A percentile compares a stretch with the other conserved stretches of the same genome.
Conservation (phyloP, 495 filamentous ascomycete genomes). For the Friedmanniomyces simplex region DNA sequence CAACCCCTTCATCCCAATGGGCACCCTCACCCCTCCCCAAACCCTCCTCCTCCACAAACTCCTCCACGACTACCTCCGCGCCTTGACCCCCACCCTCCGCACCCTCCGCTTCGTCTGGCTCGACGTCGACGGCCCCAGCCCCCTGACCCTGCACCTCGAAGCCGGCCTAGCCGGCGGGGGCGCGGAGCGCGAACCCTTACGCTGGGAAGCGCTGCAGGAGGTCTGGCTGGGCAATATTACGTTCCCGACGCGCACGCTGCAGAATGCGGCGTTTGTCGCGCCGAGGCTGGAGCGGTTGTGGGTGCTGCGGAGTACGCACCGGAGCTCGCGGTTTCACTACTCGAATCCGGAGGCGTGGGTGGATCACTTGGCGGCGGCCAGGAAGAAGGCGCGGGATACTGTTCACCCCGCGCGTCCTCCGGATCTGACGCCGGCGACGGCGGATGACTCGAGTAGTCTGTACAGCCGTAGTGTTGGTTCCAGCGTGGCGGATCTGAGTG, state of each 20-base stretch:
- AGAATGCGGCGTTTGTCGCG: neutral
- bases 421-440: neutral
- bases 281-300: neutral
- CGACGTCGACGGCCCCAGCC: conserved; percentile 20
- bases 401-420: neutral
- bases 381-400: neutral
- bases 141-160: conserved; percentile 15
- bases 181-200: conserved; percentile 3
- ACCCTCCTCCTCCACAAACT: conserved; percentile 21
- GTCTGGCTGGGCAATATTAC: conserved; percentile 10
- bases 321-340: neutral
- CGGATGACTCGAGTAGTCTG: conserved; percentile 1
- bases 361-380: neutral
- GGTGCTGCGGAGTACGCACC: neutral
- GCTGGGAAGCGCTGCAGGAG: conserved; percentile 8
- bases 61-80: conserved; percentile 22
- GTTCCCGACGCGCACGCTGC: neutral
- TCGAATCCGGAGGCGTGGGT: neutral
- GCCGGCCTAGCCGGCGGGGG: neutral
- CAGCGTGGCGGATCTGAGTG: neutral
- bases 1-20: conserved; percentile 13
- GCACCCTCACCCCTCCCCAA: conserved; percentile 7
- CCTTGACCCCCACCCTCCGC: conserved; percentile 14
- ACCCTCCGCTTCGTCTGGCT: conserved; percentile 23
- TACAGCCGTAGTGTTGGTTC: conserved; percentile 3